Percentiles rank a stretch among this genome's conserved stretches.
phyloP scores from a whole-genome alignment of 106 monocot species.

The Ottelia alismoides region DNA sequence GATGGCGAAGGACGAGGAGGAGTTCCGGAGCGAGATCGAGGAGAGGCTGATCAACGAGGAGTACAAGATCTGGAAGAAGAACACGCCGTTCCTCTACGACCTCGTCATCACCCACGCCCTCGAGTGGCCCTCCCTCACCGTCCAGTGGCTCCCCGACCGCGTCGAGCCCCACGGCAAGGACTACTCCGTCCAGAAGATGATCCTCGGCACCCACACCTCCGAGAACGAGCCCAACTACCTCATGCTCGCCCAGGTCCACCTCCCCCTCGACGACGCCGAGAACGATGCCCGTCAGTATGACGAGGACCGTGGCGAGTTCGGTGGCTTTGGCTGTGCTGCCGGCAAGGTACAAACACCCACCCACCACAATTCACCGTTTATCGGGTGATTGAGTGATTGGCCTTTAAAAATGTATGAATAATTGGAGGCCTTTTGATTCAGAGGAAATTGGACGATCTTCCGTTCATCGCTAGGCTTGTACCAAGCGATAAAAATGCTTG shows the following conservation, averaged over 20 bases:
- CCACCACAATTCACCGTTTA: too few relatives aligned
- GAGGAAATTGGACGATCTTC: too few relatives aligned
- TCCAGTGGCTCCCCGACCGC: slow-evolving; percentile 91
- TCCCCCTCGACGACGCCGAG: slow-evolving; percentile 95
- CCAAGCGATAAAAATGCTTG: background rate
- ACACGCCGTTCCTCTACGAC: slow-evolving; percentile 99
- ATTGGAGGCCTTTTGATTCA: too few relatives aligned
- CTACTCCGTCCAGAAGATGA: slow-evolving; percentile 88
- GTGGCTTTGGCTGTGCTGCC: slow-evolving; percentile 63
- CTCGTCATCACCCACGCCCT: slow-evolving; percentile 93
- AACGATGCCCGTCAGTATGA: slow-evolving; percentile 74
- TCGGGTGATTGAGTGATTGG: background rate
- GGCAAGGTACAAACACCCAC: slow-evolving; percentile 74
- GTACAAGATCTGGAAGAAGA: slow-evolving; percentile 99
- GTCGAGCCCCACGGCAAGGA: slow-evolving; percentile 82
- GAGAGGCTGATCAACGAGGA: slow-evolving; percentile 96
- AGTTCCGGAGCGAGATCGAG: slow-evolving; percentile 81
- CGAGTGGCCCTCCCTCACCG: slow-evolving; percentile 98
- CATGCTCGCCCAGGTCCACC: slow-evolving; percentile 95
- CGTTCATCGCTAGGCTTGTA: too few relatives aligned
- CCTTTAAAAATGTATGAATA: background rate
- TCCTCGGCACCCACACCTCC: slow-evolving; percentile 96
- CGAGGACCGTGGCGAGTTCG: slow-evolving; percentile 66
- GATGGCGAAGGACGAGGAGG: slow-evolving; percentile 84
- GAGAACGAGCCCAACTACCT: slow-evolving; percentile 95